Base-by-base conservation (phyloP, 805 yeast species). In the Yarrowia sp. region DNA sequence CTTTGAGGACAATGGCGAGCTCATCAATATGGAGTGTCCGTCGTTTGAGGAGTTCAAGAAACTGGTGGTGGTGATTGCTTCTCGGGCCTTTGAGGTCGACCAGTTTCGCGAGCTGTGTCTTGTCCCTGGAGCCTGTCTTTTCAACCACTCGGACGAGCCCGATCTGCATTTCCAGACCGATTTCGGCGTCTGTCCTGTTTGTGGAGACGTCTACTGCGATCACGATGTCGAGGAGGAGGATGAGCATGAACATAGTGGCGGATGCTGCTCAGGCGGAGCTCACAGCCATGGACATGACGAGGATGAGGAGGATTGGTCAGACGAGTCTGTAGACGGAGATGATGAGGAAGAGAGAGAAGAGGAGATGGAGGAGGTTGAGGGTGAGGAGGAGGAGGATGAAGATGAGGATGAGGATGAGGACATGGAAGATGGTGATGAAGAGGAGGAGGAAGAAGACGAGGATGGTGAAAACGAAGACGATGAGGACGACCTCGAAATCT, bases 41-140 rank as follows among this genome's bases (percentile, higher is more conserved):
- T 73, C 76, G 43, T 71, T 70, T n/a, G 71, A 71, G 40, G 56
- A 56, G 65, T 58, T 46, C 38, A 70, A 70, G 16, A 22, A 68
- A 36, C 71, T 67, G 63, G 64, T 52, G 49, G 48, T 38, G 32
- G 40, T 52, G 12, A 49, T 70, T 11, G 86, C 93, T 0, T 86
- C 95, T 0, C 82, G 97, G 70, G 92, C 93, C 0, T 93, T 94
- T 76, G 87, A 87, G 49, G 85, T 93, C 38, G 98, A 94, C 77
- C 82, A 82, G 63, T 92, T 77, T 75, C 91, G 89, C 73, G 90
- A 87, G 41, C 81, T 88, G 40, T 91, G 90, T 0, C 79, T 94
- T 63, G 97, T 93, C 32, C 97, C 98, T 0, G 91, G 92, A 15
- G 98, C 97, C 0, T 97, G 93, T 78, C 79, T 94, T 43, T 91